Conservation (phyloP, 306 rosid genomes). For the Hippophae tibetana region DNA sequence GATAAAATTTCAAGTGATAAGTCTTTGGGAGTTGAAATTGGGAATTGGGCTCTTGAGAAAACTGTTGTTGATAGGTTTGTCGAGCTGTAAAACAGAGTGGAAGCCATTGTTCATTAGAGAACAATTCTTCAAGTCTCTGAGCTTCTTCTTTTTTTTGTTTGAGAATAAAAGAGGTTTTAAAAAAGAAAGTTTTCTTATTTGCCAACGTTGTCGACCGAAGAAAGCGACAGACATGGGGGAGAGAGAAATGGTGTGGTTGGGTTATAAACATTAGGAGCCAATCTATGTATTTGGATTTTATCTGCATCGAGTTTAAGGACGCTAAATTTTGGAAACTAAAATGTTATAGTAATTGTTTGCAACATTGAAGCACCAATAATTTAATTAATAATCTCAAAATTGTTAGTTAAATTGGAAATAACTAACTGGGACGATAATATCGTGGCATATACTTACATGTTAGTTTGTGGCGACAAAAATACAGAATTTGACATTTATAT, state of each 20-base stretch:
- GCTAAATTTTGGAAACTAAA: too few relatives aligned
- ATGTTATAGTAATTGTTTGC: too few relatives aligned
- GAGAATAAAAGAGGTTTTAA: not conserved
- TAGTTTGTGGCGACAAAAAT: too few relatives aligned
- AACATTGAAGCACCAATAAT: too few relatives aligned
- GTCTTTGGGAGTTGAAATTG: conserved; percentile 29
- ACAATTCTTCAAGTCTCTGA: not conserved
- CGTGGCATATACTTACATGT: too few relatives aligned
- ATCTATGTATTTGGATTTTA: conserved; percentile 1
- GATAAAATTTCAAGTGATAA: conserved; percentile 31
- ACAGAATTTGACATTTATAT: too few relatives aligned
- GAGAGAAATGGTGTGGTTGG: not conserved
- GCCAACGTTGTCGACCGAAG: not conserved
- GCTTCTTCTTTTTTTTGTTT: conserved; percentile 8
- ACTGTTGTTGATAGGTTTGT: conserved; percentile 39
- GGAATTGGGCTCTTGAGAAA: conserved; percentile 38
- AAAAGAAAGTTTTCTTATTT: not conserved
- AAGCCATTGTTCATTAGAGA: conserved; percentile 32
- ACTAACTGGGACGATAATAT: too few relatives aligned
- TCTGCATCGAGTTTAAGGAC: conserved; percentile 16
- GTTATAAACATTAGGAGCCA: conserved; percentile 12
- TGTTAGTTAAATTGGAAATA: too few relatives aligned
- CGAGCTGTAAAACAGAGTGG: conserved; percentile 38
- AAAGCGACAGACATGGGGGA: not conserved
- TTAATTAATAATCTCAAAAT: too few relatives aligned